Percentiles rank a stretch among this genome's conserved stretches.
phyloP scores from a whole-genome alignment of 768 basidiomycete genomes.

The Chalciporus pseudorubinellus region DNA sequence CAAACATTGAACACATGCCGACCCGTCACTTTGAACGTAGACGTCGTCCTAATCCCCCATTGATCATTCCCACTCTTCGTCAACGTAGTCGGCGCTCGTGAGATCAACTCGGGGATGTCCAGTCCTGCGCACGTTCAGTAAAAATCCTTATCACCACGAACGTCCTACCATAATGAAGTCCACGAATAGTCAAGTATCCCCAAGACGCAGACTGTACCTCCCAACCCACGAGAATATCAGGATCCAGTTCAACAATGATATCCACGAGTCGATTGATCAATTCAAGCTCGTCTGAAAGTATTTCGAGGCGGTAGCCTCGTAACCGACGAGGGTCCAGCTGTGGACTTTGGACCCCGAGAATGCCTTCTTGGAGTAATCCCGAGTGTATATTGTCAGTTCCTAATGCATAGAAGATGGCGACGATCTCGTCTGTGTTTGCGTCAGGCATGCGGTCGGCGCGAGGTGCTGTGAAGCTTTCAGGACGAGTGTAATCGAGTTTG shows the following conservation, averaged over 20 bases:
- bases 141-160: not conserved
- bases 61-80: slow-evolving; percentile 44
- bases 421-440: slow-evolving; percentile 54
- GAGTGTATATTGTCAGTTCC: slow-evolving; percentile 42
- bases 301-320: slow-evolving; percentile 45
- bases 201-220: slow-evolving; percentile 86
- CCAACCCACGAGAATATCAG: slow-evolving; percentile 91
- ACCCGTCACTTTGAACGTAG: slow-evolving; percentile 81
- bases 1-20: slow-evolving; percentile 92
- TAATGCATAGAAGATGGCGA: slow-evolving; percentile 71
- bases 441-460: slow-evolving; percentile 58
- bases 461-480: slow-evolving; percentile 42
- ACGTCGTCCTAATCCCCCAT: slow-evolving; percentile 73
- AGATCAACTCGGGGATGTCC: slow-evolving; percentile 69
- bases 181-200: slow-evolving; percentile 84
- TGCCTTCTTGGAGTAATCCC: slow-evolving; percentile 38
- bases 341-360: slow-evolving; percentile 49
- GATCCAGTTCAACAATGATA: slow-evolving; percentile 72
- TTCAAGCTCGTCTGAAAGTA: slow-evolving; percentile 70
- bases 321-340: slow-evolving; percentile 41
- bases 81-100: slow-evolving; percentile 60
- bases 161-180: slow-evolving; percentile 50
- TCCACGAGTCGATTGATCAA: slow-evolving; percentile 78
- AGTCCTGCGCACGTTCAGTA: slow-evolving; percentile 47
- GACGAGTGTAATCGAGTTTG: not conserved